These are phyloP conservation scores for Solanum aculeatissimum DNA, from an alignment of 305 asterid species.

Conservation along the genomic window DNA sequence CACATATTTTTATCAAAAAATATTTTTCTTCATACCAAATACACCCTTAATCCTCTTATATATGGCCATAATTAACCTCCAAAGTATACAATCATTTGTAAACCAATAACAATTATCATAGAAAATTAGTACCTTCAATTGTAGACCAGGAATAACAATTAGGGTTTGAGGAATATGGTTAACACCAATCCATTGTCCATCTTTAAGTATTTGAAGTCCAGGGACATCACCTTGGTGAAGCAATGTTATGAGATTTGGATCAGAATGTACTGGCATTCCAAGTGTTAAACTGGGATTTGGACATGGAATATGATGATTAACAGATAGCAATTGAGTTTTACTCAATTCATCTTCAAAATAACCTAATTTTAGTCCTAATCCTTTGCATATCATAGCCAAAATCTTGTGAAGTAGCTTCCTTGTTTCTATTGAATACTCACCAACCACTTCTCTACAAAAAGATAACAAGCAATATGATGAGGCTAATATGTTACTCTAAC, in stretches of 20 bases:
- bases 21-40: not conserved
- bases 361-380: conserved; percentile 14
- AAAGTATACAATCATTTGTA: too few species aligned
- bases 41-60: not conserved
- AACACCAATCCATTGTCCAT: conserved; percentile 50
- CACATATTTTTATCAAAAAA: not conserved
- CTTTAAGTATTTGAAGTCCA: conserved; percentile 46
- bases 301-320: conserved; percentile 49
- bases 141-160: conserved; percentile 45
- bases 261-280: conserved; percentile 51
- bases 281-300: conserved; percentile 53
- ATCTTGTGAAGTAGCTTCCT: conserved; percentile 8
- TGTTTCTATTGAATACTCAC: conserved; percentile 12
- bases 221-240: conserved; percentile 33
- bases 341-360: conserved; percentile 38
- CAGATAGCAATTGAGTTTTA: conserved; percentile 40
- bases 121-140: conserved; percentile 30
- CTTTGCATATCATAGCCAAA: conserved; percentile 19
- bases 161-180: conserved; percentile 35
- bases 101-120: not conserved
- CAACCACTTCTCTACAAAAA: conserved; percentile 3
- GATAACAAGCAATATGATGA: too few species aligned
- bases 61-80: not conserved
- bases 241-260: conserved; percentile 53
- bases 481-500: not conserved